phyloP scores from a whole-genome alignment of 352 stramenopile species.

The Globisporangium uncinulatum region DNA sequence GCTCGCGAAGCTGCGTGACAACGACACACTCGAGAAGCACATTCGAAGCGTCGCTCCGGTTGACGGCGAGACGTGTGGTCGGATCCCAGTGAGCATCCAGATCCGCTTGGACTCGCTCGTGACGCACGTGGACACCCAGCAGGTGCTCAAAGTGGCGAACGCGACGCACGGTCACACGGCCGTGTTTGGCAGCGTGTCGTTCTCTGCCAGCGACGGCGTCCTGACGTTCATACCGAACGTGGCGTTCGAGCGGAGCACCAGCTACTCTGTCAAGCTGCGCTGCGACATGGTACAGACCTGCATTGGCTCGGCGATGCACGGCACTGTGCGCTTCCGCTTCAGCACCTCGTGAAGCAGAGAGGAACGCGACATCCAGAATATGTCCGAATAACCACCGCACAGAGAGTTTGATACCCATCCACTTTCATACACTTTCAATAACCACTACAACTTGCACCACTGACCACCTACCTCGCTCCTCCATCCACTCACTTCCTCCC shows the following conservation, averaged over 20 bases:
- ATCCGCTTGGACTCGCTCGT: slow-evolving; percentile 23
- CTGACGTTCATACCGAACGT: slow-evolving; percentile 29
- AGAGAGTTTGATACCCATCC: too few species aligned
- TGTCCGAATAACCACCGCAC: neutral
- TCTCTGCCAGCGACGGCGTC: slow-evolving; percentile 5
- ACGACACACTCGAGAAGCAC: slow-evolving; percentile 11
- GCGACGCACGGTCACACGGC: slow-evolving; percentile 5
- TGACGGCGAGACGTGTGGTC: slow-evolving; percentile 13
- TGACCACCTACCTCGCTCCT: neutral
- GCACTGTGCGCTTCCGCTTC: slow-evolving; percentile 18
- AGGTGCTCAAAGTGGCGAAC: slow-evolving; percentile 31
- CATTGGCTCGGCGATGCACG: slow-evolving; percentile 8
- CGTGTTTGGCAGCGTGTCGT: slow-evolving; percentile 21
- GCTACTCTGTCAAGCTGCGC: slow-evolving; percentile 26
- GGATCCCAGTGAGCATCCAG: slow-evolving; percentile 3
- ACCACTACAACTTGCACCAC: neutral
- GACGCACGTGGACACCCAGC: slow-evolving; percentile 19
- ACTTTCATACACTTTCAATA: neutral
- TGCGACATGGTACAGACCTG: slow-evolving; percentile 22
- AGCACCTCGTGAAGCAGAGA: slow-evolving; percentile 6
- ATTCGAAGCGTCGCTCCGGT: slow-evolving; percentile 11
- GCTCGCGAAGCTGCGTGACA: slow-evolving; percentile 7
- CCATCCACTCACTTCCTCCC: slow-evolving; percentile 11
- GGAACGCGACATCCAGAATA: too few species aligned
- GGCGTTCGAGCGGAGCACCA: slow-evolving; percentile 25